These are phyloP conservation scores for Avena sativa DNA, from an alignment of 176 grass and related monocot species.

Conservation along the genomic window DNA sequence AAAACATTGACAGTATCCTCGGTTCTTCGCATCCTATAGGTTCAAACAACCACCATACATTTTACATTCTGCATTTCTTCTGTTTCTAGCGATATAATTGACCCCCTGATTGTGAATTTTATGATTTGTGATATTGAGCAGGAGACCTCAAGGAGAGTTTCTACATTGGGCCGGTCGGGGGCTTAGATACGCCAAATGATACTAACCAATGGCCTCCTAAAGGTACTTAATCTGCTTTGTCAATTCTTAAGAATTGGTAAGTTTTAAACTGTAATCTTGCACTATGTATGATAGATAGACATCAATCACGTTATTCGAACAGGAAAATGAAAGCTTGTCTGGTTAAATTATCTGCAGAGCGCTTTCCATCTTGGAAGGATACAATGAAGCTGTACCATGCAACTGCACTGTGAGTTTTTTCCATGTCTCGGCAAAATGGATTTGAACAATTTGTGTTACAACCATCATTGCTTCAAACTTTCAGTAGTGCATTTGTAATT, in stretches of 20 bases:
- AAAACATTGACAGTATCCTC: not conserved
- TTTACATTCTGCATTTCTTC: constrained; percentile 5
- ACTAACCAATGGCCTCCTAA: constrained; percentile 70
- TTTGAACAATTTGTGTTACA: not conserved
- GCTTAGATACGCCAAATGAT: constrained; percentile 36
- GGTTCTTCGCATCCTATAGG: constrained; percentile 3
- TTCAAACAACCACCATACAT: not conserved
- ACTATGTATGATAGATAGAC: constrained; percentile 14
- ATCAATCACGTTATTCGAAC: constrained; percentile 22
- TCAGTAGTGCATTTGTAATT: constrained; percentile 10
- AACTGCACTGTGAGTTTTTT: constrained; percentile 67
- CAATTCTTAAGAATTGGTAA: constrained; percentile 17
- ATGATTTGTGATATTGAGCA: constrained; percentile 14
- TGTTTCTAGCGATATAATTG: constrained; percentile 23
- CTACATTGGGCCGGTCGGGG: constrained; percentile 58
- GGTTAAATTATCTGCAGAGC: constrained; percentile 54
- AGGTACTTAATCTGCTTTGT: constrained; percentile 48
- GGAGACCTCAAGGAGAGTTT: constrained; percentile 88
- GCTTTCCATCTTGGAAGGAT: constrained; percentile 68
- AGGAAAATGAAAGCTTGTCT: constrained; percentile 36
- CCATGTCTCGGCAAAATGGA: not conserved
- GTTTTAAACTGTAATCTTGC: not conserved
- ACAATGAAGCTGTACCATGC: constrained; percentile 67
- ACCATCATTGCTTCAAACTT: not conserved
- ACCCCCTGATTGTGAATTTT: constrained; percentile 4